phyloP scores from a whole-genome alignment of 2,329 filamentous ascomycete species.

The Ophiostoma australiae region DNA sequence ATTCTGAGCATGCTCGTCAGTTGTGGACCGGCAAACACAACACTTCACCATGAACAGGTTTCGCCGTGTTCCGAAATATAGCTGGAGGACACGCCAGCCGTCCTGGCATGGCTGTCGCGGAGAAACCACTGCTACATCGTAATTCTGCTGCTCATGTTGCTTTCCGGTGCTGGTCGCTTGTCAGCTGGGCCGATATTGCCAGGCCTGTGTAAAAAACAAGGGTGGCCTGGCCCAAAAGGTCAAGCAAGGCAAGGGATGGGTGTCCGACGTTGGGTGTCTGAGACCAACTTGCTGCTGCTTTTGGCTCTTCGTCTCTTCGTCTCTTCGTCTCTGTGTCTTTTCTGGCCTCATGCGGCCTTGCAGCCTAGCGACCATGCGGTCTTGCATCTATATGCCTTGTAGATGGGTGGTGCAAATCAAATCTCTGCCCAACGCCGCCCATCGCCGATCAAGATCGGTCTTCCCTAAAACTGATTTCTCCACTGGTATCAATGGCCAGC shows the following conservation, averaged over 20 bases:
- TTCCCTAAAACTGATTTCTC: neutral
- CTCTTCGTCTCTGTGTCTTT: neutral
- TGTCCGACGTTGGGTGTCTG: neutral
- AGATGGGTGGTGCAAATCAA: neutral
- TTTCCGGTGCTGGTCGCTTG: neutral
- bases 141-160: neutral
- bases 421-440: neutral
- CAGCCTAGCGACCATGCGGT: neutral
- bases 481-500: too few species aligned
- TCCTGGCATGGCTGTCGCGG: neutral
- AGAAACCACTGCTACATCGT: neutral
- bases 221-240: neutral
- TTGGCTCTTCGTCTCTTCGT: neutral
- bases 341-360: neutral
- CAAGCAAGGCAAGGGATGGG: neutral
- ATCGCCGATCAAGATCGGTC: neutral
- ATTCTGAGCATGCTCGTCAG: neutral
- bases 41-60: neutral
- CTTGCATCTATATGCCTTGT: neutral
- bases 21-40: neutral
- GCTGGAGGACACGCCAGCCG: neutral
- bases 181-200: neutral
- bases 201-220: slow-evolving; percentile 1
- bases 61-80: neutral
- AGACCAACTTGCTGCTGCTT: neutral